phyloP scores from a whole-genome alignment of 1,139 yeast genomes.

The Schwanniomyces etchellsii region DNA sequence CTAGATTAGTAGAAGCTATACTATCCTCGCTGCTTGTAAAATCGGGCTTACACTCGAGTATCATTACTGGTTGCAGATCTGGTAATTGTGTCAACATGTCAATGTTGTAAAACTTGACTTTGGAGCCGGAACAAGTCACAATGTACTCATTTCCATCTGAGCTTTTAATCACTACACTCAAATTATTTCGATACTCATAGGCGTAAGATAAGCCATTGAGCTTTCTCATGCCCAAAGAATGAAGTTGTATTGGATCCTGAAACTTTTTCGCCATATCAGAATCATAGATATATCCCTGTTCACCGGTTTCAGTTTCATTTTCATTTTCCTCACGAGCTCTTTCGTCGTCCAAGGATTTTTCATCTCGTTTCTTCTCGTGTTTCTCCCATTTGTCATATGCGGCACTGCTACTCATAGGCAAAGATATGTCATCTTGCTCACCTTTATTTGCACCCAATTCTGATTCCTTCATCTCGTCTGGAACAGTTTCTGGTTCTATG shows the following conservation, averaged over 20 bases:
- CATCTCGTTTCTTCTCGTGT: not conserved
- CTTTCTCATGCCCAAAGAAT: constrained; percentile 17
- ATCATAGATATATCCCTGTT: not conserved
- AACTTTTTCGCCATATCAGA: constrained; percentile 13
- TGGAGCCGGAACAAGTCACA: constrained; percentile 25
- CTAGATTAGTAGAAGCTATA: constrained; percentile 42
- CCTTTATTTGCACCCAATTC: not conserved
- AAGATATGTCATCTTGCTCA: not conserved
- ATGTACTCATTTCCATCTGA: constrained; percentile 14
- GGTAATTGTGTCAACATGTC: constrained; percentile 21
- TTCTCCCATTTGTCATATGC: not conserved
- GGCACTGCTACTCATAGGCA: not conserved
- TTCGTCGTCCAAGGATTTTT: not conserved
- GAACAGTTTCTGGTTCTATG: not conserved
- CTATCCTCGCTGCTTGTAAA: constrained; percentile 34
- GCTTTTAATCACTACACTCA: constrained; percentile 14
- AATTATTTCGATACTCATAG: constrained; percentile 33
- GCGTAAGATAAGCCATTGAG: constrained; percentile 15
- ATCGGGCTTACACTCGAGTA: constrained; percentile 36
- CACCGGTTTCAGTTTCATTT: constrained; percentile 1
- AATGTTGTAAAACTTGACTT: constrained; percentile 23
- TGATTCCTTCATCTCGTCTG: not conserved
- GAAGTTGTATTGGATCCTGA: constrained; percentile 20
- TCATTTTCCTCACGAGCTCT: not conserved
- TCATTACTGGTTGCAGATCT: constrained; percentile 15